Evolutionary conservation across 1,139 yeast genomes (phyloP), one percentile per base, ranked within the genome.

Genomic region (Barnettozyma hawaiiensis): DNA sequence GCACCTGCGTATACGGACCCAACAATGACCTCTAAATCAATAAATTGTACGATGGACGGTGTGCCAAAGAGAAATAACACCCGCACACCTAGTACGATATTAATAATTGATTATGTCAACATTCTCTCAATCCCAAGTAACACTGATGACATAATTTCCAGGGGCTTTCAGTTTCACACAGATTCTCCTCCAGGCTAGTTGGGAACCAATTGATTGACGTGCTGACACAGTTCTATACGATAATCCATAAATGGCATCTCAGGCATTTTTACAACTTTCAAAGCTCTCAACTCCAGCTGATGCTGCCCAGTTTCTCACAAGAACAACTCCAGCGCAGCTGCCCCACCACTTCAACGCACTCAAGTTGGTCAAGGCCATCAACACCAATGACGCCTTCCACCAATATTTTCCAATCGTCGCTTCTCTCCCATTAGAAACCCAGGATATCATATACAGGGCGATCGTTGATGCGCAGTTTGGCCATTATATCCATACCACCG

Each of bases 281-380:
- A 35, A 32, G 36, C 28, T 36, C 9, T 14, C 34, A 11, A 28
- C 35, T 6, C 18, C 43, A 0, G 18, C 14, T 1, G n/a, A n/a
- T n/a, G 37, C 35, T 10, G 37, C 39, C n/a, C 23, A 18, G n/a
- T n/a, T 26, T 10, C 34, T 40, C 8, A 3, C 36, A 8, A 18
- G n/a, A 5, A 20, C 39, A 5, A 10, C 24, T 11, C 26, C 31
- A 10, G 38, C 23, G 10, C 45, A 35, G 24, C 23, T 41, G 10
- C 20, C 31, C 3, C 41, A 38, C 16, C 27, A 20, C 29, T 28
- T 42, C 24, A 38, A 29, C 5, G 41, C 45, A 2, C 35, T 42
- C 16, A 42, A 42, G n/a, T 35, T 42, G 22, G 24, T 38, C n/a
- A 42, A 42, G 21, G 36, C 39, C 8, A 24, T 42, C 31, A 42